Evolutionary conservation across 768 basidiomycete species (phyloP).

Genomic region (Coprinopsis strossmayeri): DNA sequence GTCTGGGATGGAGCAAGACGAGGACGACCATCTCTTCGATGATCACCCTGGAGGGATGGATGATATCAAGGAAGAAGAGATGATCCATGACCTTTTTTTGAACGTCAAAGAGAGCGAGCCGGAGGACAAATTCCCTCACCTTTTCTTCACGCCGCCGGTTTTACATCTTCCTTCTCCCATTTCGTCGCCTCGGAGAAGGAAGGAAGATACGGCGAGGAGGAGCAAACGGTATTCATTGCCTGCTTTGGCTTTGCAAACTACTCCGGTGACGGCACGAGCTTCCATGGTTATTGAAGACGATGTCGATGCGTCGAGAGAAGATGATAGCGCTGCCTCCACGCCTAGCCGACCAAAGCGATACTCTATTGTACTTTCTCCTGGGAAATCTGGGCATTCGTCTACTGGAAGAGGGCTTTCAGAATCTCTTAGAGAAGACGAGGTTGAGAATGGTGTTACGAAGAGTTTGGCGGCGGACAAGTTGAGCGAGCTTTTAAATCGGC

Average conservation of each 20-base stretch:
- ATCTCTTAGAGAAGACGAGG: slow-evolving; percentile 15
- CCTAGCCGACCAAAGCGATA: slow-evolving; percentile 38
- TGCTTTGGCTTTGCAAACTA: slow-evolving; percentile 70
- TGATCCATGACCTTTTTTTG: not conserved
- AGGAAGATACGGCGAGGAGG: slow-evolving; percentile 56
- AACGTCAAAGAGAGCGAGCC: slow-evolving; percentile 15
- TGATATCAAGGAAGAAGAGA: slow-evolving; percentile 5
- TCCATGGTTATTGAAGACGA: slow-evolving; percentile 25
- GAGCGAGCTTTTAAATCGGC: not conserved
- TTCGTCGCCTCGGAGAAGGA: slow-evolving; percentile 19
- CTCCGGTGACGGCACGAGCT: slow-evolving; percentile 60
- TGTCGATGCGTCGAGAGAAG: slow-evolving; percentile 12
- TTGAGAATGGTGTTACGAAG: slow-evolving; percentile 19
- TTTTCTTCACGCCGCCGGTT: slow-evolving; percentile 15
- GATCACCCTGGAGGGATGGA: slow-evolving; percentile 9
- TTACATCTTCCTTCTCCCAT: slow-evolving; percentile 16
- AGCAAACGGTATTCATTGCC: slow-evolving; percentile 71
- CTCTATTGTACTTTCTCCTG: slow-evolving; percentile 45
- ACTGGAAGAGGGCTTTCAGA: slow-evolving; percentile 23
- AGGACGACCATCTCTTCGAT: not conserved
- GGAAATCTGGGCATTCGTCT: slow-evolving; percentile 21
- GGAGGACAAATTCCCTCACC: slow-evolving; percentile 12
- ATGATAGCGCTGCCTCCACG: slow-evolving; percentile 12
- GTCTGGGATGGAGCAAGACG: not conserved
- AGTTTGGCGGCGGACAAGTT: slow-evolving; percentile 34